Evolutionary conservation across 1,284 basidiomycete genomes (phyloP).

Genomic region (Ustilago vetiveriae): DNA sequence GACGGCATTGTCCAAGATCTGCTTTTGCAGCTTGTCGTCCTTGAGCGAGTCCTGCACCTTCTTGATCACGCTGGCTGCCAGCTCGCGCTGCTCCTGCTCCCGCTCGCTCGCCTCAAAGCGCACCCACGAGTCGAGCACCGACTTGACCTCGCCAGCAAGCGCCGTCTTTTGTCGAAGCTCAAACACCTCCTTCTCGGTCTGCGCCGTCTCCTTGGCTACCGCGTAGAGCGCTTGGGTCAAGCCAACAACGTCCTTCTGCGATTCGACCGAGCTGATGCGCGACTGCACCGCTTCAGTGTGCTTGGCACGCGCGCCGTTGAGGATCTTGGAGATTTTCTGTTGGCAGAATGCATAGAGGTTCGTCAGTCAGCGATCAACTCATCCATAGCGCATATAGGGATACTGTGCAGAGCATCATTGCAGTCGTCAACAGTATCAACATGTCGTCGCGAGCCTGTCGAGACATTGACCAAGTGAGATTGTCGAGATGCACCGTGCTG

Average conservation of each 20-base stretch:
- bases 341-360: background rate
- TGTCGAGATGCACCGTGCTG: too few relatives aligned
- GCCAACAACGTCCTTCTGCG: conserved; percentile 92
- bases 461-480: too few relatives aligned
- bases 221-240: conserved; percentile 90
- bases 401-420: too few relatives aligned
- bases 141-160: conserved; percentile 87
- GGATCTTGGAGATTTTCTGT: conserved; percentile 79
- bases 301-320: conserved; percentile 83
- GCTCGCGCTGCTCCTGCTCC: conserved; percentile 91
- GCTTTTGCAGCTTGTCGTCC: conserved; percentile 93
- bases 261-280: conserved; percentile 87
- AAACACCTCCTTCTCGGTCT: conserved; percentile 89
- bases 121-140: conserved; percentile 96
- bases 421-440: too few relatives aligned
- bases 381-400: too few relatives aligned
- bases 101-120: conserved; percentile 95
- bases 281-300: conserved; percentile 94
- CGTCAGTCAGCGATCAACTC: background rate
- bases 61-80: conserved; percentile 85
- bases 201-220: conserved; percentile 94
- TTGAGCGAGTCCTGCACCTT: conserved; percentile 83
- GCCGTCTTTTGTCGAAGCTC: conserved; percentile 88
- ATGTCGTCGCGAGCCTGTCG: too few relatives aligned
- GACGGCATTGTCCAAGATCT: conserved; percentile 85